Conservation (phyloP, 495 filamentous ascomycete species). For the Annulohypoxylon bovei region DNA sequence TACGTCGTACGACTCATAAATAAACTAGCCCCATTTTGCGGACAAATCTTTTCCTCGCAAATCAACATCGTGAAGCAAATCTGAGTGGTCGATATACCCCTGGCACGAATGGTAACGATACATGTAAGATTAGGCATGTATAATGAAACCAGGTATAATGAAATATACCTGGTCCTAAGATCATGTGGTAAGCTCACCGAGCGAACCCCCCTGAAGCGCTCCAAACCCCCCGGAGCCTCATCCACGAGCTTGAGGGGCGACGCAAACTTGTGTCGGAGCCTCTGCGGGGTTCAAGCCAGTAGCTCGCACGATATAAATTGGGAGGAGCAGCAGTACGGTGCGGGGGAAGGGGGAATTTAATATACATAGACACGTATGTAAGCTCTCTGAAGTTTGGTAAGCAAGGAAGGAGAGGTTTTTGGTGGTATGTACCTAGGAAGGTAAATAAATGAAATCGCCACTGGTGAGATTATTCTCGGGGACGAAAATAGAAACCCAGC, state of each 20-base stretch:
- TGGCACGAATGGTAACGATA: constrained; percentile 5
- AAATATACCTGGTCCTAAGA: neutral
- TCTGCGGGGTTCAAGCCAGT: constrained; percentile 30
- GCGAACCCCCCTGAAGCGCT: neutral
- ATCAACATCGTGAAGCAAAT: neutral
- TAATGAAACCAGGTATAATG: neutral
- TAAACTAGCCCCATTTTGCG: constrained; percentile 2
- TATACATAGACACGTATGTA: constrained; percentile 38
- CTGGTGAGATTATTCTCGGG: constrained; percentile 10
- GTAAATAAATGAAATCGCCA: constrained; percentile 40
- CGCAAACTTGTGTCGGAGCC: constrained; percentile 17
- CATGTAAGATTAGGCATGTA: constrained; percentile 1
- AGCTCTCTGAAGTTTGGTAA: constrained; percentile 24
- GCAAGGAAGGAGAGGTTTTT: constrained; percentile 16
- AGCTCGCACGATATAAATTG: constrained; percentile 24
- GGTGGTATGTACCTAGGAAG: constrained; percentile 32
- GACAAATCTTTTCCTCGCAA: neutral
- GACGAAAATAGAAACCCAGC: constrained; percentile 36
- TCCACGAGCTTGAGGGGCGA: constrained; percentile 1
- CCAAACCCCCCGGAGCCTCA: constrained; percentile 31
- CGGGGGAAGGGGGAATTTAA: constrained; percentile 30
- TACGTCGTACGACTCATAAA: constrained; percentile 18
- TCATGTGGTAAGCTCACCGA: constrained; percentile 24
- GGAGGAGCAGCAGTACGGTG: constrained; percentile 17
- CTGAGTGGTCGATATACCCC: neutral